A percentile compares a stretch with the other conserved stretches of the same genome.
Conservation (phyloP, 1,139 yeast species). For the Candida sp. region DNA sequence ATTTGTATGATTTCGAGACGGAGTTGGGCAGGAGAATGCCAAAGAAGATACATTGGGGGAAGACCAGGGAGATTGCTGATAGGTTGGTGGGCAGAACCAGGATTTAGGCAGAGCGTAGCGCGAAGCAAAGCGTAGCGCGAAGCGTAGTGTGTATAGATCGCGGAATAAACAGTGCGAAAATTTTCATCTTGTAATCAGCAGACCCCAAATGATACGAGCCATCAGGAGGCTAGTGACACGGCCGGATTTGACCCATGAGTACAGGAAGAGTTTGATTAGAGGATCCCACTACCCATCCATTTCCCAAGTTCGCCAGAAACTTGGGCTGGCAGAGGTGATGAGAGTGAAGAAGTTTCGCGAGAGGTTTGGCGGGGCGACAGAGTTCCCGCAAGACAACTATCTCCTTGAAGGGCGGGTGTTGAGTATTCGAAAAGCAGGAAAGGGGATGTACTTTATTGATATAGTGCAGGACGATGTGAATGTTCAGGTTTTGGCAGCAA, state of each 20-base stretch:
- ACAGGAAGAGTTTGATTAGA: neutral
- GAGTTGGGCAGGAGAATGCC: conserved; percentile 85
- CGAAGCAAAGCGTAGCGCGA: neutral
- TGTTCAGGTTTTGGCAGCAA: conserved; percentile 66
- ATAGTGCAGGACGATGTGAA: conserved; percentile 57
- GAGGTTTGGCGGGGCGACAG: conserved; percentile 16
- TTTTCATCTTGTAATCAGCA: neutral
- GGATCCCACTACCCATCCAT: conserved; percentile 24
- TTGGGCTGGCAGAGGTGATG: conserved; percentile 17
- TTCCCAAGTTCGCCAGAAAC: conserved; percentile 12
- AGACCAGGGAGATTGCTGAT: conserved; percentile 77
- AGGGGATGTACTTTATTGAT: conserved; percentile 71
- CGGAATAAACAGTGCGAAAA: too few species aligned
- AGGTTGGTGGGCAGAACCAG: conserved; percentile 78
- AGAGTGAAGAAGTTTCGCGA: conserved; percentile 19
- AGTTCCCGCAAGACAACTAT: conserved; percentile 15
- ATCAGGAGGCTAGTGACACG: neutral
- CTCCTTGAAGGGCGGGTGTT: conserved; percentile 59
- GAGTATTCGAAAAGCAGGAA: conserved; percentile 65
- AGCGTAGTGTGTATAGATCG: neutral
- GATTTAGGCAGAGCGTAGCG: conserved; percentile 2
- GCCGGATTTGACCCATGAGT: conserved; percentile 5
- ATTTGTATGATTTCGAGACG: conserved; percentile 86
- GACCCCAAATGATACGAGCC: too few species aligned
- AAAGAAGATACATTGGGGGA: conserved; percentile 83